A percentile compares a stretch with the other conserved stretches of the same genome.
Conservation (phyloP, 2,329 filamentous ascomycete species). For the Cyphellophora attinorum region DNA sequence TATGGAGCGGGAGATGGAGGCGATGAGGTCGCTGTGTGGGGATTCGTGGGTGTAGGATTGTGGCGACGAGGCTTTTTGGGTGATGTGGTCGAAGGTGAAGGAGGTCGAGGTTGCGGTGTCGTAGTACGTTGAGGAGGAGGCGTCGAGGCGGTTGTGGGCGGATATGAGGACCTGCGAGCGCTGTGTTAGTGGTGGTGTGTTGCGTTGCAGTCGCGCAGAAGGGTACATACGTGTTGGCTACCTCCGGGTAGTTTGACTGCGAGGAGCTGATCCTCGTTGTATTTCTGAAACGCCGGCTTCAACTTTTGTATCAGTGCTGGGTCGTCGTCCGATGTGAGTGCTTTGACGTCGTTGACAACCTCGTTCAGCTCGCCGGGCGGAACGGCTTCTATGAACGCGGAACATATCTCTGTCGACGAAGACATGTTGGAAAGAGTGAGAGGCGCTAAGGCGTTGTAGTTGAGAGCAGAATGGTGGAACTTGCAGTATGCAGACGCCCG, state of each 20-base stretch:
- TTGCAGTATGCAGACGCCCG: too few species aligned
- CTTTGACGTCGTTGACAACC: conserved; percentile 79
- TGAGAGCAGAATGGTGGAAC: too few species aligned
- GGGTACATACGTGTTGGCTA: conserved; percentile 57
- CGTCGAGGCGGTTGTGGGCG: conserved; percentile 71
- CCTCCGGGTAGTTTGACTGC: conserved; percentile 83
- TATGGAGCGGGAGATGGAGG: conserved; percentile 70
- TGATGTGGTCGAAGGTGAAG: conserved; percentile 77
- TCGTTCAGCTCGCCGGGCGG: conserved; percentile 93
- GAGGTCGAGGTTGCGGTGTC: conserved; percentile 81
- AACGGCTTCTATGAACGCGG: conserved; percentile 85
- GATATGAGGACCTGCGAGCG: conserved; percentile 61
- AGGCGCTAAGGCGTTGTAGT: background rate
- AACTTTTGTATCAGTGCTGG: conserved; percentile 62
- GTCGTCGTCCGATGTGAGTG: conserved; percentile 58
- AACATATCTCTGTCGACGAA: conserved; percentile 51
- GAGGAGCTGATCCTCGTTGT: conserved; percentile 90
- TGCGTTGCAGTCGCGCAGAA: background rate
- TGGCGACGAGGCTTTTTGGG: conserved; percentile 74
- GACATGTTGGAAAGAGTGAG: conserved; percentile 24
- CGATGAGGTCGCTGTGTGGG: conserved; percentile 61
- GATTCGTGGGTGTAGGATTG: conserved; percentile 75
- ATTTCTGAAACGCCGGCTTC: conserved; percentile 76
- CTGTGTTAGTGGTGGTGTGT: background rate
- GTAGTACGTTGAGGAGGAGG: conserved; percentile 76